Conservation (phyloP, 208 protist species). For the Trypanosoma theileri region DNA sequence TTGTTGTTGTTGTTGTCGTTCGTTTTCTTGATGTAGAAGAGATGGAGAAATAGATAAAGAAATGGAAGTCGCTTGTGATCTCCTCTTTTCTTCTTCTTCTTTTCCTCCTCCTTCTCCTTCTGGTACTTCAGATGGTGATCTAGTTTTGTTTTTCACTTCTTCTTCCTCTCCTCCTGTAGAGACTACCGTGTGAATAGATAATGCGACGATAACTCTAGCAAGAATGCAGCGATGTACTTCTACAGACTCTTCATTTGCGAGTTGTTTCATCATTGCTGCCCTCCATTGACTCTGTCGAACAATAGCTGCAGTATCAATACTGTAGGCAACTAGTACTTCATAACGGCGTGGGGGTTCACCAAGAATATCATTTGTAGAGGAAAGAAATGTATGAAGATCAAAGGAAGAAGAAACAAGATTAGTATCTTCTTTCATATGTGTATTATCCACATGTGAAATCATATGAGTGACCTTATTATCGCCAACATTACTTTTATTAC, state of each 20-base stretch:
- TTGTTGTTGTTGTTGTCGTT: no score
- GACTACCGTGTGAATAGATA: constrained; percentile 12
- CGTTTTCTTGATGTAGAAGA: no score
- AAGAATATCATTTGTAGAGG: neutral
- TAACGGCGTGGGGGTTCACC: constrained; percentile 1
- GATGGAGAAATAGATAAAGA: no score
- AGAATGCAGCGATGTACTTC: constrained; percentile 12
- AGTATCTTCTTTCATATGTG: neutral
- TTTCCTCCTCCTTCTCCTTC: neutral
- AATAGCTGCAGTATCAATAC: constrained; percentile 13
- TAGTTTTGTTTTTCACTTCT: neutral
- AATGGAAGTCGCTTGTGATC: no score
- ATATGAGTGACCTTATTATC: no score
- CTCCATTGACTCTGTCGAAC: constrained; percentile 33
- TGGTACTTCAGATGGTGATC: neutral
- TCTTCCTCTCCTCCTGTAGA: neutral
- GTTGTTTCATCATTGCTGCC: constrained; percentile 15
- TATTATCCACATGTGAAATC: no score
- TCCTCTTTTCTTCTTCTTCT: no score
- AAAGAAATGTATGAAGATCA: constrained; percentile 4
- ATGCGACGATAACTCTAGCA: constrained; percentile 14
- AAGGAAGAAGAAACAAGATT: neutral
- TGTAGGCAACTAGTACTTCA: constrained; percentile 20
- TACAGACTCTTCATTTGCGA: constrained; percentile 24
- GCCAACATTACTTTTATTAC: no score